Conservation (phyloP, 441 rosid species). For the Populus hybrid region DNA sequence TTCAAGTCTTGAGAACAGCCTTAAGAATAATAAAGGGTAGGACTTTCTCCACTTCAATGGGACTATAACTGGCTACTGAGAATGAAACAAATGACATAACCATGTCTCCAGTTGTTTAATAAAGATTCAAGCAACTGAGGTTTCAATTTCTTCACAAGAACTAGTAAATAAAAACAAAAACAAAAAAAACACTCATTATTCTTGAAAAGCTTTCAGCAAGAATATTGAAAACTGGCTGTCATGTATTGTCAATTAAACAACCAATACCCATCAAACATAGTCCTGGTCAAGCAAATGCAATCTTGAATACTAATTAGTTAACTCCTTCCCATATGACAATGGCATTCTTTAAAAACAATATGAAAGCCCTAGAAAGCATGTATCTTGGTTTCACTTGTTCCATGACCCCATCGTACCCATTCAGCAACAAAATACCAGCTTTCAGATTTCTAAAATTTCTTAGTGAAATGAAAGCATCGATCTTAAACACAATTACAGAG, state of each 20-base stretch:
- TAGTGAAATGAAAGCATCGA: background rate
- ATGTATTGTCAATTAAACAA: background rate
- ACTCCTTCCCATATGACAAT: background rate
- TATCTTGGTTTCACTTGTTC: constrained; percentile 4
- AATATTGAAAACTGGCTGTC: background rate
- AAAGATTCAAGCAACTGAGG: background rate
- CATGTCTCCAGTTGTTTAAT: background rate
- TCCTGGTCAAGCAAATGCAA: background rate
- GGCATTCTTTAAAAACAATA: background rate
- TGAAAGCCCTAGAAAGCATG: background rate
- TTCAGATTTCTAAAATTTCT: background rate
- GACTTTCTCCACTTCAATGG: background rate
- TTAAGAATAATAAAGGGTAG: background rate
- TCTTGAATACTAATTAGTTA: background rate
- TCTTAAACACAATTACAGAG: background rate
- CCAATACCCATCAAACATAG: background rate
- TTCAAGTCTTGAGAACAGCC: constrained; percentile 1
- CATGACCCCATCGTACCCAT: background rate
- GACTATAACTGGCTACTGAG: background rate
- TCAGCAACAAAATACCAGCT: background rate
- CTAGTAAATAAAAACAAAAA: background rate
- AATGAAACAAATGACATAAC: background rate
- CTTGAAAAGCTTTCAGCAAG: background rate
- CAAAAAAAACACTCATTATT: background rate
- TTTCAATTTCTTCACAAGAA: background rate